Base-by-base conservation (phyloP, 257 asterid species). In the Gynochthodes officinalis region DNA sequence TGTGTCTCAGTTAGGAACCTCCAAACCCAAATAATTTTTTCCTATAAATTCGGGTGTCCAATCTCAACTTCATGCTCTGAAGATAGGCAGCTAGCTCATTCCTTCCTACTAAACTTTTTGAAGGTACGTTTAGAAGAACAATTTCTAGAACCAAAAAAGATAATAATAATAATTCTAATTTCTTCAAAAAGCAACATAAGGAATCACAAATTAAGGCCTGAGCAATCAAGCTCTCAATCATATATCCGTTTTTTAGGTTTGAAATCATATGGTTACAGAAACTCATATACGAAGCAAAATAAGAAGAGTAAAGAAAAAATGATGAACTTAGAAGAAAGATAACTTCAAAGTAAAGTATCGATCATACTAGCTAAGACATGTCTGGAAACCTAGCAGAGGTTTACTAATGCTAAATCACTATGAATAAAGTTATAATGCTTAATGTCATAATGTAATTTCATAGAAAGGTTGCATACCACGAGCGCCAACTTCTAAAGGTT, bases 401-500 rank as follows among this genome's bases (percentile, higher is more conserved):
- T 18, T 23, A 10, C 67, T 27, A 33, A n/a, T 9, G n/a, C 21
- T 39, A 21, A 25, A 43, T 57, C 21, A 33, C 5, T 12, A 5
- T 13, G 15, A 43, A 9, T 9, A 32, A 50, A 50, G 21, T 52
- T 33, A 44, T 33, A 25, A 40, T 44, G 43, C 28, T 14, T 18
- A 10, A 39, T 28, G n/a, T 33, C 32, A 63, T 23, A 32, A 58
- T 80, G 7, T 12, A n/a, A 28, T 33, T 64, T 25, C 21, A 40
- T n/a, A 16, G 16, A 18, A 73, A 70, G 73, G 75, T 69, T 42
- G 73, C 74, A 73, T 88, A 94, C 99, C 97, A n/a, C 98, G 95
- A 65, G 86, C 73, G 74, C 72, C 88, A 72, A 89, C 87, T 80
- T 91, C 96, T 69, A 91, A 86, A 77, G 87, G 92, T 79, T 94